phyloP scores from a whole-genome alignment of 2,329 filamentous ascomycete genomes.

The Parascedosporium putredinis region DNA sequence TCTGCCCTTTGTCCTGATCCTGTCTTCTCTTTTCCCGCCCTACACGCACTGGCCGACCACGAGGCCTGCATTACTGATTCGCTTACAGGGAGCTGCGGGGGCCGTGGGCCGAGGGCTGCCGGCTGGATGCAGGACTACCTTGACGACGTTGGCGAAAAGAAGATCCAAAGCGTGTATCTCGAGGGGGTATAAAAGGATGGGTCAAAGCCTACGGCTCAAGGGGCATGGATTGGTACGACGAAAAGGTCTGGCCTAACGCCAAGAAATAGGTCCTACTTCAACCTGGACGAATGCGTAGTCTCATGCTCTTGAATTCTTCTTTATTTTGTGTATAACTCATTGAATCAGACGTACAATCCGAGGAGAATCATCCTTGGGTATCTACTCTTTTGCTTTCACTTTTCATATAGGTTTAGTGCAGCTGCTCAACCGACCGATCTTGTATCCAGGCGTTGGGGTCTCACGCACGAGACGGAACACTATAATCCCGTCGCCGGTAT shows the following conservation, averaged over 20 bases:
- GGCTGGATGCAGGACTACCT: slow-evolving; percentile 48
- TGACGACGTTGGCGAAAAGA: slow-evolving; percentile 29
- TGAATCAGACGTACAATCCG: background rate
- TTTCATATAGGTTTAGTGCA: background rate
- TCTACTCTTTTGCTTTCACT: background rate
- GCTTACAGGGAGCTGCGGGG: slow-evolving; percentile 35
- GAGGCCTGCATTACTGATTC: background rate
- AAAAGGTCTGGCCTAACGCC: slow-evolving; percentile 22
- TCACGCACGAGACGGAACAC: too few species aligned
- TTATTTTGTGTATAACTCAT: background rate
- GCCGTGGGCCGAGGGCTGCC: slow-evolving; percentile 40
- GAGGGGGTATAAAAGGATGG: slow-evolving; percentile 47
- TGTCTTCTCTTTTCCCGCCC: background rate
- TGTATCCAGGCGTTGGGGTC: too few species aligned
- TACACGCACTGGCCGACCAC: background rate
- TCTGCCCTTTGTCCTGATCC: background rate
- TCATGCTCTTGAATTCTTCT: background rate
- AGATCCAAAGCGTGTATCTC: slow-evolving; percentile 35
- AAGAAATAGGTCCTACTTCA: slow-evolving; percentile 4
- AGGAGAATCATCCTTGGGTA: background rate
- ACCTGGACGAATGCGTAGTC: background rate
- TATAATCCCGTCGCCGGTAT: too few species aligned
- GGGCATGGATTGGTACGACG: slow-evolving; percentile 41
- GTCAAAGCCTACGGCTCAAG: slow-evolving; percentile 34
- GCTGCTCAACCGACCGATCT: too few species aligned